Conservation (phyloP, 352 stramenopile species). For the Globisporangium acanthophoron region DNA sequence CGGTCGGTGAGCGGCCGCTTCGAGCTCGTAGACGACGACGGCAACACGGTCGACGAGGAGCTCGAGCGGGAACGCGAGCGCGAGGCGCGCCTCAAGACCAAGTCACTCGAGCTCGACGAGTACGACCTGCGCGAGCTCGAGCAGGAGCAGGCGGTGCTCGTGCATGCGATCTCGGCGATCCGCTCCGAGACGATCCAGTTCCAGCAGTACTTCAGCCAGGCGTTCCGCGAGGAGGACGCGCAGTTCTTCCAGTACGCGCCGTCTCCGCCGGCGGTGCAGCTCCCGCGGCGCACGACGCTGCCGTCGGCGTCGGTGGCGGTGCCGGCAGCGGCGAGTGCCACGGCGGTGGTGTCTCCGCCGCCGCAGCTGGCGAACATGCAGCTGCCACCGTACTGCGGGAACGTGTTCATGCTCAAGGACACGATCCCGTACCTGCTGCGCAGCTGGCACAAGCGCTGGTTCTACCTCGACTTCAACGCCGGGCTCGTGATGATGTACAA, state of each 20-base stretch:
- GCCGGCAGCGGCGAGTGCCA: not conserved
- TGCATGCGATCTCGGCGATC: slow-evolving; percentile 56
- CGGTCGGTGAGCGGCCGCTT: slow-evolving; percentile 27
- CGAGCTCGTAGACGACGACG: slow-evolving; percentile 57
- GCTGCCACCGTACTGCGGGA: slow-evolving; percentile 67
- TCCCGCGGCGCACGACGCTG: slow-evolving; percentile 20
- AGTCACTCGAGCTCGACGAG: slow-evolving; percentile 55
- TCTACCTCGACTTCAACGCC: slow-evolving; percentile 72
- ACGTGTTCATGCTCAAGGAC: slow-evolving; percentile 74
- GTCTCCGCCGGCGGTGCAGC: slow-evolving; percentile 18
- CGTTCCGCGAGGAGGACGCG: slow-evolving; percentile 45
- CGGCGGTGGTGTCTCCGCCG: slow-evolving; percentile 20
- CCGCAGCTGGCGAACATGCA: slow-evolving; percentile 23
- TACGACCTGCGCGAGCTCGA: slow-evolving; percentile 58
- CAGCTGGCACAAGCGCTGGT: slow-evolving; percentile 79
- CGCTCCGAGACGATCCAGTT: slow-evolving; percentile 54
- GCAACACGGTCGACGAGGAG: slow-evolving; percentile 61
- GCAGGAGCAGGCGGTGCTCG: slow-evolving; percentile 41
- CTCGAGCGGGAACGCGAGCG: slow-evolving; percentile 40
- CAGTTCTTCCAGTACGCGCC: slow-evolving; percentile 15
- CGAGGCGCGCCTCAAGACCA: slow-evolving; percentile 41
- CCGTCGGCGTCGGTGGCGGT: slow-evolving; percentile 19
- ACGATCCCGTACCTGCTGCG: slow-evolving; percentile 69
- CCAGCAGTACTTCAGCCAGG: slow-evolving; percentile 49
- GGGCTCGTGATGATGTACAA: slow-evolving; percentile 78